phyloP scores from a whole-genome alignment of 1,139 yeast species.

The Tardiomyces depauwii region DNA sequence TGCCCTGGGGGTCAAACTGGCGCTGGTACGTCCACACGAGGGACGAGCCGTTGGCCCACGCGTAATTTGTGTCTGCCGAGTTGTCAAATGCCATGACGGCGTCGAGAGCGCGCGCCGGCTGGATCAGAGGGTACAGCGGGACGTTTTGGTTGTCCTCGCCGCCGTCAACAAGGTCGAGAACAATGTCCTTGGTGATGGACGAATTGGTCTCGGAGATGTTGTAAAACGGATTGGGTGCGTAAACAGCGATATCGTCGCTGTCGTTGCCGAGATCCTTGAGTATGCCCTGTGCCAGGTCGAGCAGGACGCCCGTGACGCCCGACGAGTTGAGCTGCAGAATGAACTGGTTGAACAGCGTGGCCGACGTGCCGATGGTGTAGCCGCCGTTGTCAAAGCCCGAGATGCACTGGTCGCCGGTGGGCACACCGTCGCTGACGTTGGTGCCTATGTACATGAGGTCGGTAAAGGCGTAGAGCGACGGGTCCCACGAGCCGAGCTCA shows the following conservation, averaged over 20 bases:
- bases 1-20: slow-evolving; percentile 43
- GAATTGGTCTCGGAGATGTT: slow-evolving; percentile 27
- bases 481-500: slow-evolving; percentile 89
- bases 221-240: slow-evolving; percentile 67
- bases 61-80: slow-evolving; percentile 59
- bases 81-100: slow-evolving; percentile 75
- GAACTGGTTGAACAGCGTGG: slow-evolving; percentile 48
- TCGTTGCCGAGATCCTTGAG: slow-evolving; percentile 32
- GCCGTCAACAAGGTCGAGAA: slow-evolving; percentile 66
- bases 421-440: slow-evolving; percentile 42
- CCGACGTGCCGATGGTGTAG: slow-evolving; percentile 60
- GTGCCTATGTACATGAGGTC: slow-evolving; percentile 68
- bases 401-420: slow-evolving; percentile 31
- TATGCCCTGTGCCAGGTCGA: slow-evolving; percentile 26
- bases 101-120: slow-evolving; percentile 61
- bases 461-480: slow-evolving; percentile 54
- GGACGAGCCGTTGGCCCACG: slow-evolving; percentile 51
- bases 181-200: slow-evolving; percentile 26
- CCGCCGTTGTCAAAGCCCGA: slow-evolving; percentile 63
- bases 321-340: slow-evolving; percentile 47
- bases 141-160: slow-evolving; percentile 76
- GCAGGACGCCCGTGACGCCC: slow-evolving; percentile 37
- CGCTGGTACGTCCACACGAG: slow-evolving; percentile 43
- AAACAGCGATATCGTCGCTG: slow-evolving; percentile 55
- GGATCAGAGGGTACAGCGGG: slow-evolving; percentile 69